These are phyloP conservation scores for Zoysia pacifica DNA, from an alignment of 176 grass and related monocot species.

Conservation along the genomic window DNA sequence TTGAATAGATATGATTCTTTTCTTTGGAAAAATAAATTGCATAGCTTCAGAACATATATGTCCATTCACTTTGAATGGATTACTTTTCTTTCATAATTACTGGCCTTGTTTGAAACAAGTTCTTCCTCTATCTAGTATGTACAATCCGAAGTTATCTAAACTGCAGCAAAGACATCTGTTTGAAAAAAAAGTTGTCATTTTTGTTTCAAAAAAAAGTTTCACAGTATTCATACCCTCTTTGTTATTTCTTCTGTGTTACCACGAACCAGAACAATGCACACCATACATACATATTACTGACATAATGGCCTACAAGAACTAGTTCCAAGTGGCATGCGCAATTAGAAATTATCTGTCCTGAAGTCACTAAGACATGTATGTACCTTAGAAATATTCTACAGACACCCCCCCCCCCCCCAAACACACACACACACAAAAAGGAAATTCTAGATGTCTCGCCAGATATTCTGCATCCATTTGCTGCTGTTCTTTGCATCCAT, in stretches of 20 bases:
- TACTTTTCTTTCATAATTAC: not conserved
- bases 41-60: not conserved
- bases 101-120: not conserved
- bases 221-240: not conserved
- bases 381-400: not conserved
- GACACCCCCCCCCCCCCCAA: too few relatives aligned
- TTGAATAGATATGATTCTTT: conserved; percentile 11
- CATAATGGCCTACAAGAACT: not conserved
- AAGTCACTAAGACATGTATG: not conserved
- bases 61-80: not conserved
- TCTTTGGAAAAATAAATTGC: not conserved
- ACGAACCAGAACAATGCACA: not conserved
- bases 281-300: not conserved
- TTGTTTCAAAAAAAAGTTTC: not conserved
- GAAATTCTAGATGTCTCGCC: too few relatives aligned
- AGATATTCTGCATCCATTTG: too few relatives aligned
- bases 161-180: not conserved
- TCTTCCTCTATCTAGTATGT: not conserved
- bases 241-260: not conserved
- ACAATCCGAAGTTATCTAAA: not conserved
- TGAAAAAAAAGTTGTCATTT: too few relatives aligned
- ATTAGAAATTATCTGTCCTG: not conserved
- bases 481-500: too few relatives aligned
- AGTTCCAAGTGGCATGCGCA: not conserved
- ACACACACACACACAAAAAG: too few relatives aligned